phyloP scores from a whole-genome alignment of 768 basidiomycete species.

The Wakefieldia striispora region DNA sequence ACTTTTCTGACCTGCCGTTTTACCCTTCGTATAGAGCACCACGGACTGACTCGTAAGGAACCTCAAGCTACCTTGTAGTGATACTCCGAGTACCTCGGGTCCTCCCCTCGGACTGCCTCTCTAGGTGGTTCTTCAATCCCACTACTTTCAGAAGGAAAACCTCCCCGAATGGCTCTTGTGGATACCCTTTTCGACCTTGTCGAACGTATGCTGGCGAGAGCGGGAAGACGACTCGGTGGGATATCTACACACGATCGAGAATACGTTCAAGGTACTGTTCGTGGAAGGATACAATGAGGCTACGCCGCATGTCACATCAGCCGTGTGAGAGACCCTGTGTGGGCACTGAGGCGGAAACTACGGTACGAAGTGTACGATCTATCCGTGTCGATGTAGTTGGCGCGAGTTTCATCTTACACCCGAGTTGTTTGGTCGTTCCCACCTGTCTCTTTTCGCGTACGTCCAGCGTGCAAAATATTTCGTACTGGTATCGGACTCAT shows the following conservation, averaged over 20 bases:
- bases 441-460: conserved; percentile 44
- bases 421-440: no score
- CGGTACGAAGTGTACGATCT: no score
- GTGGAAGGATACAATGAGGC: conserved; percentile 38
- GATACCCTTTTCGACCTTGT: conserved; percentile 52
- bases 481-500: conserved; percentile 53
- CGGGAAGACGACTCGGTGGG: conserved; percentile 52
- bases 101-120: conserved; percentile 28
- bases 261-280: conserved; percentile 38
- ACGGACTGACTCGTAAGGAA: conserved; percentile 36
- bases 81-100: conserved; percentile 34
- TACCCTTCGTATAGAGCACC: conserved; percentile 30
- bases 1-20: background rate
- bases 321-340: no score
- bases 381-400: conserved; percentile 31
- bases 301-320: conserved; percentile 44
- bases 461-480: conserved; percentile 34
- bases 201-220: conserved; percentile 29
- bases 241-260: conserved; percentile 46
- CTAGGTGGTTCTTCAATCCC: conserved; percentile 52
- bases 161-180: conserved; percentile 62
- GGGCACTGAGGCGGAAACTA: no score
- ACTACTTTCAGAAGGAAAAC: conserved; percentile 43
- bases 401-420: no score
- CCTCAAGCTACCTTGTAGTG: conserved; percentile 48